Evolutionary conservation across 805 yeast genomes (phyloP).

Genomic region (Candida piceae): DNA sequence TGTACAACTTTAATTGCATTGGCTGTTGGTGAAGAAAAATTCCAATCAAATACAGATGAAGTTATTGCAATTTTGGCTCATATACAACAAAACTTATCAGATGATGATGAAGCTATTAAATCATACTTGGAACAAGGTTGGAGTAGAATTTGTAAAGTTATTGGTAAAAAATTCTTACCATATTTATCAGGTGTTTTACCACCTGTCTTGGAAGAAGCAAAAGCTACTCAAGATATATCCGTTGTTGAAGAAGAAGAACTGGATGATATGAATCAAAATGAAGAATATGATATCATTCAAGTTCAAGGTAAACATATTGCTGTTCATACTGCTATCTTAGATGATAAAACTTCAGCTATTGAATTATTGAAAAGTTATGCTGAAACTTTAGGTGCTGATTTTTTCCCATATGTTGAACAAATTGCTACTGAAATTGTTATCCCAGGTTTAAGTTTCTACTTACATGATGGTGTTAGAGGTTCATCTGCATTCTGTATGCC

Average conservation of each 20-base stretch:
- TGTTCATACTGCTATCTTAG: constrained; percentile 89
- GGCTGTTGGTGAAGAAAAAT: constrained; percentile 92
- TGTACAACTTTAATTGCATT: constrained; percentile 91
- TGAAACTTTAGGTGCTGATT: constrained; percentile 72
- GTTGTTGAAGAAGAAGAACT: constrained; percentile 85
- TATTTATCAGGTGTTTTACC: constrained; percentile 82
- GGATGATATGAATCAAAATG: constrained; percentile 74
- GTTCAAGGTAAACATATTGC: constrained; percentile 91
- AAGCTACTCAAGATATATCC: constrained; percentile 83
- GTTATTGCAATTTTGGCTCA: constrained; percentile 65
- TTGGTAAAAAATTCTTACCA: constrained; percentile 83
- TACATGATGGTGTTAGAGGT: constrained; percentile 91
- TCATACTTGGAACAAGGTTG: constrained; percentile 90
- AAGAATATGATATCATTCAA: constrained; percentile 93
- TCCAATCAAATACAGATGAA: constrained; percentile 68
- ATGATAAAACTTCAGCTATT: constrained; percentile 90
- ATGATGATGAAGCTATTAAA: constrained; percentile 84
- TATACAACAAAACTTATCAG: constrained; percentile 52
- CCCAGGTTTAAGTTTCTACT: constrained; percentile 85
- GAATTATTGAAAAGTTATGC: constrained; percentile 84
- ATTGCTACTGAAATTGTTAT: constrained; percentile 72
- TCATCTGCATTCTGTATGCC: constrained; percentile 86
- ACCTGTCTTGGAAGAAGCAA: constrained; percentile 80
- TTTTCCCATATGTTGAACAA: constrained; percentile 77
- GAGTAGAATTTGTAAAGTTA: constrained; percentile 85